Percentiles rank a stretch among this genome's conserved stretches.
phyloP scores from a whole-genome alignment of 1,284 basidiomycete species.

The Inonotus hispidus region DNA sequence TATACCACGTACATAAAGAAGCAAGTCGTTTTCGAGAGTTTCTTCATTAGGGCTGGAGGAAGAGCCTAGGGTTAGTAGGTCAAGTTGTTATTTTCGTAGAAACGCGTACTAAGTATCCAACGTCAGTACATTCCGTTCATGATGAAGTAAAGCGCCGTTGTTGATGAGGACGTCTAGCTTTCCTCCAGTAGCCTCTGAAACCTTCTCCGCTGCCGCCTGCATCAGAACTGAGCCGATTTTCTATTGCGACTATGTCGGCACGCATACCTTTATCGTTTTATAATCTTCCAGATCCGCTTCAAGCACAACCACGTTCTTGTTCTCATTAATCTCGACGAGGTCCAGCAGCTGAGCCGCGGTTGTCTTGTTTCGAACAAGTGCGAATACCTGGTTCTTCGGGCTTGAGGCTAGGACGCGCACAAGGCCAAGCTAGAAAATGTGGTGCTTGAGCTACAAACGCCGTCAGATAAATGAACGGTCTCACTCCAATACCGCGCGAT shows the following conservation, averaged over 20 bases:
- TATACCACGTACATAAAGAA: conserved; percentile 20
- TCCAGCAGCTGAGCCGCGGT: conserved; percentile 21
- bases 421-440: conserved; percentile 29
- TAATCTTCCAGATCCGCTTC: conserved; percentile 30
- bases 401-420: conserved; percentile 26
- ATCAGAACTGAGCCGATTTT: neutral
- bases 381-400: conserved; percentile 29
- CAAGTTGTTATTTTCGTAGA: neutral
- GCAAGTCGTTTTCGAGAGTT: conserved; percentile 24
- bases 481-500: conserved; percentile 30
- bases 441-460: neutral
- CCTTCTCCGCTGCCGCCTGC: neutral
- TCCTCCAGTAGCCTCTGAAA: conserved; percentile 20
- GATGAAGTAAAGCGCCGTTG: conserved; percentile 26
- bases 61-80: neutral
- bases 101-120: conserved; percentile 22
- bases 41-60: conserved; percentile 10
- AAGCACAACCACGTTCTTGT: conserved; percentile 28
- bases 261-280: conserved; percentile 24
- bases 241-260: neutral
- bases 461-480: neutral
- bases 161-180: conserved; percentile 32
- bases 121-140: conserved; percentile 10
- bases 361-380: conserved; percentile 27
- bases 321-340: conserved; percentile 14